phyloP scores from a whole-genome alignment of 495 filamentous ascomycete genomes.

The Podospora appendiculata region DNA sequence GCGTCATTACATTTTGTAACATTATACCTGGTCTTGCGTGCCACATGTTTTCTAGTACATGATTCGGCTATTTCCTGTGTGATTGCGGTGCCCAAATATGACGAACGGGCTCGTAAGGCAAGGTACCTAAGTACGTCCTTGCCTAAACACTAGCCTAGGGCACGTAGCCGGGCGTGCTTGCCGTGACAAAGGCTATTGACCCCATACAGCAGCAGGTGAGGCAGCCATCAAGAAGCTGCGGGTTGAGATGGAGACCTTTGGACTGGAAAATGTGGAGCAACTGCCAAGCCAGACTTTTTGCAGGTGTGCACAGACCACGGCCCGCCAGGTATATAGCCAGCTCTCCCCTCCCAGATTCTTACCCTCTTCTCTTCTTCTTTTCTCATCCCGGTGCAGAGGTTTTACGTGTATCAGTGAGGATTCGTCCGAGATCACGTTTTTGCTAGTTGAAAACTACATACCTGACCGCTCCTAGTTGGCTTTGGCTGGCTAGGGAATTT shows the following conservation, averaged over 20 bases:
- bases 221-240: background rate
- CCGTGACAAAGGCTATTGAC: too few relatives aligned
- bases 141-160: too few relatives aligned
- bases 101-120: too few relatives aligned
- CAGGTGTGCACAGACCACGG: constrained; percentile 16
- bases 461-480: constrained; percentile 30
- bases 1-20: too few relatives aligned
- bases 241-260: too few relatives aligned
- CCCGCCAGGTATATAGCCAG: constrained; percentile 7
- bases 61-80: too few relatives aligned
- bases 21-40: too few relatives aligned
- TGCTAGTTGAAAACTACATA: constrained; percentile 50
- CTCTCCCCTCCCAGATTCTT: constrained; percentile 1
- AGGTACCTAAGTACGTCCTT: too few relatives aligned
- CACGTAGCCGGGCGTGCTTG: too few relatives aligned
- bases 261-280: background rate
- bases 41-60: too few relatives aligned
- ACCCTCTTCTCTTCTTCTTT: constrained; percentile 10
- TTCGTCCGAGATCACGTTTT: constrained; percentile 46
- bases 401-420: constrained; percentile 44
- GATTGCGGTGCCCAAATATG: too few relatives aligned
- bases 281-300: constrained; percentile 2
- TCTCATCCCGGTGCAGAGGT: constrained; percentile 32
- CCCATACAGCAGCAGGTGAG: background rate
- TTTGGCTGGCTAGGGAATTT: constrained; percentile 24